These are phyloP conservation scores for Sisymbrium altissimum DNA, from an alignment of 345 rosid genomes.

Conservation along the genomic window DNA sequence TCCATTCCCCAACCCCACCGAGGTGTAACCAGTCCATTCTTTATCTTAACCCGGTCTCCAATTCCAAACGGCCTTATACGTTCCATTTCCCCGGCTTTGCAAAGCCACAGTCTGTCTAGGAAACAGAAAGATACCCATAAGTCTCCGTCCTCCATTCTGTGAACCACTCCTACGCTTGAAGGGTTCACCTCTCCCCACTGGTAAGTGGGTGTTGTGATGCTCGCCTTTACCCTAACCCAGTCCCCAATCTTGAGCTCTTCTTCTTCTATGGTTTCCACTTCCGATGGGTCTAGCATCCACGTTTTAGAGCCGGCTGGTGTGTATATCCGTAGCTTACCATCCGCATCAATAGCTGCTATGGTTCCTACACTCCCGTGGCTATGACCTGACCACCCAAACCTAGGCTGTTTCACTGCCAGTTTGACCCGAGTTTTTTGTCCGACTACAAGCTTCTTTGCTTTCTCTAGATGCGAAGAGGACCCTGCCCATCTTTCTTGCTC, in stretches of 20 bases:
- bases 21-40: constrained; percentile 71
- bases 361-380: constrained; percentile 75
- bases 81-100: constrained; percentile 87
- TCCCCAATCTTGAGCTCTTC: constrained; percentile 79
- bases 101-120: constrained; percentile 87
- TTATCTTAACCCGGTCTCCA: constrained; percentile 73
- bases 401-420: constrained; percentile 77
- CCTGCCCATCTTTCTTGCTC: constrained; percentile 98
- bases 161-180: constrained; percentile 87
- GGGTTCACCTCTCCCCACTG: constrained; percentile 98
- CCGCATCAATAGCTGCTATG: constrained; percentile 84
- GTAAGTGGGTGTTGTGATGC: constrained; percentile 67
- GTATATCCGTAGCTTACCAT: constrained; percentile 90
- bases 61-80: constrained; percentile 63
- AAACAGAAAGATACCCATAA: constrained; percentile 87
- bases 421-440: constrained; percentile 84
- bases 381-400: constrained; percentile 97
- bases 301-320: constrained; percentile 87
- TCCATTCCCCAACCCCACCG: constrained; percentile 99
- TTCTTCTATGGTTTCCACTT: constrained; percentile 79
- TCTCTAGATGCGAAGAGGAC: constrained; percentile 62
- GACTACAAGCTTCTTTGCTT: constrained; percentile 49
- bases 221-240: constrained; percentile 76
- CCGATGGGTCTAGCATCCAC: constrained; percentile 97
- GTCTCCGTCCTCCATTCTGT: constrained; percentile 76